Conservation (phyloP, 2,329 filamentous ascomycete genomes). For the Colletotrichum sp. region DNA sequence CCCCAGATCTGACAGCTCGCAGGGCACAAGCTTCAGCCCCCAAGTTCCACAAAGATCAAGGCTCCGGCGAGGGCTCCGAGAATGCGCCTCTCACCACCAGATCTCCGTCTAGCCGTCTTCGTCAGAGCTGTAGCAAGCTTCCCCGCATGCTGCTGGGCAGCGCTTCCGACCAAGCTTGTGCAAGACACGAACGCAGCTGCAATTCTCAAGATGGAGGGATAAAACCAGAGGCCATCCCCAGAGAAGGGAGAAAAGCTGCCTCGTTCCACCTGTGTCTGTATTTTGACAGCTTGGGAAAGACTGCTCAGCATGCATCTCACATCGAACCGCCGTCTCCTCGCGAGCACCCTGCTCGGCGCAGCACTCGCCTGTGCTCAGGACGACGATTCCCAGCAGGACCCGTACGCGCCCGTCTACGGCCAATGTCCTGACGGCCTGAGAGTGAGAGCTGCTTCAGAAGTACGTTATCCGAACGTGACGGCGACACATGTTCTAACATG, state of each 20-base stretch:
- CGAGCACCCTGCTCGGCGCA: neutral
- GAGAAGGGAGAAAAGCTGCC: neutral
- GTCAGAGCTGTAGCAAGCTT: neutral
- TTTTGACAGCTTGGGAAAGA: neutral
- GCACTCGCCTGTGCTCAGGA: neutral
- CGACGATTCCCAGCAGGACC: neutral
- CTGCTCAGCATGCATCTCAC: neutral
- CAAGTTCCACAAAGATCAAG: neutral
- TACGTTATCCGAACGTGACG: neutral
- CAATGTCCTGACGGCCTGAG: constrained; percentile 2
- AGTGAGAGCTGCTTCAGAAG: neutral
- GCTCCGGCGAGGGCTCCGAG: neutral
- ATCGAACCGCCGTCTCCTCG: neutral
- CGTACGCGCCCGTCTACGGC: constrained; percentile 9
- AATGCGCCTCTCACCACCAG: neutral
- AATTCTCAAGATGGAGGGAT: neutral
- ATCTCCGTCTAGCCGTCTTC: neutral
- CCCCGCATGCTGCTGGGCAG: neutral
- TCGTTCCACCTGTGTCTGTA: neutral
- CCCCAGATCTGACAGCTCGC: neutral
- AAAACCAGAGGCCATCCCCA: neutral
- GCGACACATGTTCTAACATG: neutral
- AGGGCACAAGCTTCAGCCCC: neutral
- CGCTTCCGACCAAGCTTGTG: neutral
- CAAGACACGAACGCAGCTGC: neutral